A percentile compares a stretch with the other conserved stretches of the same genome.
These are phyloP conservation scores for Coemansia brasiliensis DNA, from an alignment of 192 early-diverging fungal genomes.

Conservation along the genomic window DNA sequence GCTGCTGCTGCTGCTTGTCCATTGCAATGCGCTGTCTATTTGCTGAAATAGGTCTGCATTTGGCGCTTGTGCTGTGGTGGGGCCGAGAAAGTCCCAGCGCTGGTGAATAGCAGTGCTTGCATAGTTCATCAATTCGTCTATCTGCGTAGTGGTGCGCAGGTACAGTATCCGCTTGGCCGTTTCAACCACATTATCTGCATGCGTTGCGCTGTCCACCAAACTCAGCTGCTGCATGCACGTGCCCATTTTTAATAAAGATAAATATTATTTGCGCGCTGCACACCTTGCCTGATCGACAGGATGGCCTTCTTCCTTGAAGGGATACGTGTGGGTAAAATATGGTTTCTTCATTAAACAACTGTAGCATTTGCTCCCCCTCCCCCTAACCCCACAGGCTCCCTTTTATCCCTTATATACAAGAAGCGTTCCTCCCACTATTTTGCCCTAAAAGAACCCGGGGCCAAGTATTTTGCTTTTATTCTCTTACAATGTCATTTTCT, in stretches of 20 bases:
- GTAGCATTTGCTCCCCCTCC: neutral
- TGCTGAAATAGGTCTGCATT: slow-evolving; percentile 7
- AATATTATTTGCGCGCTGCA: no score
- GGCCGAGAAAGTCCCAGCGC: slow-evolving; percentile 52
- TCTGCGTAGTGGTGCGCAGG: slow-evolving; percentile 36
- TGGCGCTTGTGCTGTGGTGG: neutral
- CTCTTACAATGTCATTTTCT: slow-evolving; percentile 4
- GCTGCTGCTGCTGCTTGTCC: neutral
- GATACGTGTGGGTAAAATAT: no score
- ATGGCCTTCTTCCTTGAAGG: no score
- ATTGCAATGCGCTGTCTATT: slow-evolving; percentile 21
- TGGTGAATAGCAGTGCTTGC: slow-evolving; percentile 24
- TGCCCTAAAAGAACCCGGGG: neutral
- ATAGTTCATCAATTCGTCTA: slow-evolving; percentile 32
- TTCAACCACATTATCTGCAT: slow-evolving; percentile 4
- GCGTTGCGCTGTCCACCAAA: neutral
- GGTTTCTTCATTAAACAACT: no score
- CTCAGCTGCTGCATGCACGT: slow-evolving; percentile 1
- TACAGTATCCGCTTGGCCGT: slow-evolving; percentile 19
- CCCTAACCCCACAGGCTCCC: no score
- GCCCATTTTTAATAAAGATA: neutral
- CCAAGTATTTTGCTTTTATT: neutral
- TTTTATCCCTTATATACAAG: no score
- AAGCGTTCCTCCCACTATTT: neutral
- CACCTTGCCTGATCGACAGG: no score